A percentile compares a stretch with the other conserved stretches of the same genome.
phyloP scores from a whole-genome alignment of 2,329 filamentous ascomycete species.

The Falciphora oryzae region DNA sequence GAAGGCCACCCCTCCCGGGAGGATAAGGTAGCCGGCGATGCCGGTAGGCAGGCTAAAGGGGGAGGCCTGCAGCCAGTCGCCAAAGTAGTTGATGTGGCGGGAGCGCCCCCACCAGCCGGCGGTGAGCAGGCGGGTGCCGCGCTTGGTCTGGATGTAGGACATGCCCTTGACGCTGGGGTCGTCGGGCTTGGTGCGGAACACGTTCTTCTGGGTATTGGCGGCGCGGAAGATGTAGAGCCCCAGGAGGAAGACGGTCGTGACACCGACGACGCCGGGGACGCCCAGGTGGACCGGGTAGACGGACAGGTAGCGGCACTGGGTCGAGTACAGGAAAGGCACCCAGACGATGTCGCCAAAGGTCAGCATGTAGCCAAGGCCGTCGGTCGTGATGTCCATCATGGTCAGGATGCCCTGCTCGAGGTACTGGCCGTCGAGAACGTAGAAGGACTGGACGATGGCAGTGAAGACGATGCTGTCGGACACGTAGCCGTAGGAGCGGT shows the following conservation, averaged over 20 bases:
- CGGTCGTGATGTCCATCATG: conserved; percentile 83
- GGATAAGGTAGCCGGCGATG: conserved; percentile 69
- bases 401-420: conserved; percentile 81
- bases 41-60: conserved; percentile 79
- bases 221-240: conserved; percentile 84
- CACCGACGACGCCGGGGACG: conserved; percentile 51
- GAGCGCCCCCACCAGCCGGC: conserved; percentile 87
- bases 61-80: conserved; percentile 88
- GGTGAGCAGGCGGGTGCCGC: conserved; percentile 70
- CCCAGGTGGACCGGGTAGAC: conserved; percentile 72
- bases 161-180: conserved; percentile 71
- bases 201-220: conserved; percentile 85
- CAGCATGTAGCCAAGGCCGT: conserved; percentile 90
- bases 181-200: conserved; percentile 78
- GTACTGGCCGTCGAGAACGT: conserved; percentile 74
- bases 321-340: conserved; percentile 79
- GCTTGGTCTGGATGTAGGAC: conserved; percentile 73
- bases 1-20: conserved; percentile 42
- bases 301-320: conserved; percentile 75
- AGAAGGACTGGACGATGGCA: conserved; percentile 69
- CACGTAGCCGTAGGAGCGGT: conserved; percentile 70
- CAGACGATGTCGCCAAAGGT: conserved; percentile 82
- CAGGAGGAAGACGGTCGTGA: conserved; percentile 58
- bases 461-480: conserved; percentile 78
- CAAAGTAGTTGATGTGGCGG: conserved; percentile 87